phyloP scores from a whole-genome alignment of 768 basidiomycete species.

The Sporobolomyces phaffii region DNA sequence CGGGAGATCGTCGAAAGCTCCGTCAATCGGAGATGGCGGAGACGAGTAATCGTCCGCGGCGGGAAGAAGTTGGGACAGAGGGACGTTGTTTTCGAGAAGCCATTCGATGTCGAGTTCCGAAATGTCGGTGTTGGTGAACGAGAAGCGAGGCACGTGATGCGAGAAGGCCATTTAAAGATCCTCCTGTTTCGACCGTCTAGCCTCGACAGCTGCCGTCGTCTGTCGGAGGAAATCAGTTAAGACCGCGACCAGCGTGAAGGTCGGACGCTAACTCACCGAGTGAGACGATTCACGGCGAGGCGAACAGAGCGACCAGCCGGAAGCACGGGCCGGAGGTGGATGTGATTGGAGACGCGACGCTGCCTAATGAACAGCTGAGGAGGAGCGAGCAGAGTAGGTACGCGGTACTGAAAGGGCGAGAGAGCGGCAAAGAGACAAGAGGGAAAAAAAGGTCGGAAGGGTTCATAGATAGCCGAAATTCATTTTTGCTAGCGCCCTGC shows the following conservation, averaged over 20 bases:
- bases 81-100: slow-evolving; percentile 8
- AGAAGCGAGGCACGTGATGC: neutral
- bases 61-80: neutral
- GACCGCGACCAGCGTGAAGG: too few species aligned
- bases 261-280: too few species aligned
- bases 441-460: too few species aligned
- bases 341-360: too few species aligned
- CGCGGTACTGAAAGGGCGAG: too few species aligned
- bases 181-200: neutral
- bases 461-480: too few species aligned
- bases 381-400: too few species aligned
- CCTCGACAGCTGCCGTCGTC: neutral
- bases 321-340: too few species aligned
- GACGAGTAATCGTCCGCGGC: neutral
- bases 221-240: neutral
- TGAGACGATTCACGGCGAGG: too few species aligned
- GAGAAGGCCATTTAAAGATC: neutral
- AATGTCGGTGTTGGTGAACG: slow-evolving; percentile 11
- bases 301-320: too few species aligned
- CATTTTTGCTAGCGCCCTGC: neutral
- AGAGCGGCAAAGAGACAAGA: too few species aligned
- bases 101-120: slow-evolving; percentile 19
- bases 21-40: neutral
- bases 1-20: neutral
- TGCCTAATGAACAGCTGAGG: too few species aligned